These are phyloP conservation scores for Lasiosphaeria hispida DNA, from an alignment of 495 filamentous ascomycete species.

Conservation along the genomic window DNA sequence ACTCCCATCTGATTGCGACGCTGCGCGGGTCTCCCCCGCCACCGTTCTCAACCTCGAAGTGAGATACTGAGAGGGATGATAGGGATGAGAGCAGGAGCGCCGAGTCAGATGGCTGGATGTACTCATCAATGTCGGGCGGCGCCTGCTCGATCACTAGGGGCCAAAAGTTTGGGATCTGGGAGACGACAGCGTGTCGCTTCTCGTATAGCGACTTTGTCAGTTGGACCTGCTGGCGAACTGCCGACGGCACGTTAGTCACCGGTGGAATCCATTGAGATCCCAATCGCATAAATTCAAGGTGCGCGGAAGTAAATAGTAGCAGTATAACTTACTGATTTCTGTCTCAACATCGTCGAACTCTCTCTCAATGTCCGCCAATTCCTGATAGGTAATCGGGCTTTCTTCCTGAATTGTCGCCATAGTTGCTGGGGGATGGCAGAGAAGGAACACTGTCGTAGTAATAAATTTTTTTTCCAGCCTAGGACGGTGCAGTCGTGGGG, in stretches of 20 bases:
- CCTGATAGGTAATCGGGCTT: constrained; percentile 48
- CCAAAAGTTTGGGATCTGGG: constrained; percentile 82
- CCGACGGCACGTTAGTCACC: neutral
- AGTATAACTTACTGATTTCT: constrained; percentile 59
- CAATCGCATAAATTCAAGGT: neutral
- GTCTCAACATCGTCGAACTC: constrained; percentile 69
- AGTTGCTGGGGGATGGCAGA: constrained; percentile 3
- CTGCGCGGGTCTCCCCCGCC: constrained; percentile 62
- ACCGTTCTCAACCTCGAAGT: constrained; percentile 69
- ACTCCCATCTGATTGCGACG: constrained; percentile 59
- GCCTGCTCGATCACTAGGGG: constrained; percentile 79
- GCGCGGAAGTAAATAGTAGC: neutral
- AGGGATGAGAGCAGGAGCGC: constrained; percentile 61
- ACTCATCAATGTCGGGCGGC: constrained; percentile 77
- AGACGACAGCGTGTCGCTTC: constrained; percentile 65
- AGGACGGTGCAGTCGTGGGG: too few species aligned
- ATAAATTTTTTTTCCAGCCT: too few species aligned
- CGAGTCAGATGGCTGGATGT: constrained; percentile 75
- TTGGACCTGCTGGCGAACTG: constrained; percentile 57
- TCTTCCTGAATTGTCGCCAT: constrained; percentile 47
- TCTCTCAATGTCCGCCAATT: constrained; percentile 62
- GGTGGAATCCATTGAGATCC: too few species aligned
- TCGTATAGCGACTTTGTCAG: constrained; percentile 61
- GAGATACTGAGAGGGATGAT: constrained; percentile 61
- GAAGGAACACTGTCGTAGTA: neutral